phyloP scores from a whole-genome alignment of 2,329 filamentous ascomycete species.

The Capronia coronata region DNA sequence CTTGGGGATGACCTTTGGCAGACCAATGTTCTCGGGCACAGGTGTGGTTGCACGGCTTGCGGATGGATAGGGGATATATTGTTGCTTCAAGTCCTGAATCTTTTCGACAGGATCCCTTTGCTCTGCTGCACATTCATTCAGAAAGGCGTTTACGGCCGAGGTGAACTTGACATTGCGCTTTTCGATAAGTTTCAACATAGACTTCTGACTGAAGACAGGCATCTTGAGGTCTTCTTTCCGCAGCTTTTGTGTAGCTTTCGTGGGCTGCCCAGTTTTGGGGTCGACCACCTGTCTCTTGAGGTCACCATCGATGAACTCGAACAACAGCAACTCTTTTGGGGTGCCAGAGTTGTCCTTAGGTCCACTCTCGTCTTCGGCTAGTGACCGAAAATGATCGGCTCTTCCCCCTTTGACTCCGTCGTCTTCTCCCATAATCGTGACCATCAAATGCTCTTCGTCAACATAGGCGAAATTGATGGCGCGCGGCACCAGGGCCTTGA shows the following conservation, averaged over 20 bases:
- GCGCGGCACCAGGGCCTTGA: conserved; percentile 69
- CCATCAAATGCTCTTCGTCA: conserved; percentile 73
- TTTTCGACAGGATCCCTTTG: conserved; percentile 59
- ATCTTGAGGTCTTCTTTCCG: conserved; percentile 77
- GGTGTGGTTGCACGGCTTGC: conserved; percentile 38
- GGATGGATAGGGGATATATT: conserved; percentile 57
- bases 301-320: conserved; percentile 90
- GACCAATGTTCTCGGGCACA: conserved; percentile 32
- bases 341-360: conserved; percentile 33
- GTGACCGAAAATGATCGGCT: conserved; percentile 46
- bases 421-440: conserved; percentile 67
- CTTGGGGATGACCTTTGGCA: conserved; percentile 65
- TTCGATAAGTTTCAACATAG: conserved; percentile 82
- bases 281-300: conserved; percentile 71
- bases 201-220: conserved; percentile 87
- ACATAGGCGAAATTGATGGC: conserved; percentile 81
- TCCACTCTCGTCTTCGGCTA: conserved; percentile 33
- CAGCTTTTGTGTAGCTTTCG: conserved; percentile 60
- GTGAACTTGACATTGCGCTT: conserved; percentile 80
- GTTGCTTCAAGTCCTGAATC: conserved; percentile 54
- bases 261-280: conserved; percentile 66
- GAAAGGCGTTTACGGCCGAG: conserved; percentile 67
- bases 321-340: conserved; percentile 67
- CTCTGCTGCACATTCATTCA: conserved; percentile 64
- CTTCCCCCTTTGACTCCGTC: conserved; percentile 56